Conservation (phyloP, 23 red algal species). For the Gracilaria domingensis region DNA sequence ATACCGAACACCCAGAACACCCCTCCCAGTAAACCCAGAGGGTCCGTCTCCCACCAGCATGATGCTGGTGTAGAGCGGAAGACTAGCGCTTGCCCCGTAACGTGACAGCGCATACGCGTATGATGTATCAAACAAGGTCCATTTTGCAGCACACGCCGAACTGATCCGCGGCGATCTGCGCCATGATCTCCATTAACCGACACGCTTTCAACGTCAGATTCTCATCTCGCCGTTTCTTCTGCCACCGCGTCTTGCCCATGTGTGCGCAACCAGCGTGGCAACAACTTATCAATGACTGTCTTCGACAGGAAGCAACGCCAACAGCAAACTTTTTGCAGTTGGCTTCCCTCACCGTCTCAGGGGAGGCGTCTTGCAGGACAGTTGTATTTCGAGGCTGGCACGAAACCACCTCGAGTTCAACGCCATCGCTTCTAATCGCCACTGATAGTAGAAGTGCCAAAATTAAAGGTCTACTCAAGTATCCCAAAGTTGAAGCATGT, state of each 20-base stretch:
- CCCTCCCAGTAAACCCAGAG: too few relatives aligned
- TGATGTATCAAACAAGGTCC: not conserved
- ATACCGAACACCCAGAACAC: too few relatives aligned
- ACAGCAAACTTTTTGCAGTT: conserved; percentile 25
- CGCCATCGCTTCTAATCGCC: not conserved
- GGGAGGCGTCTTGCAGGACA: conserved; percentile 8
- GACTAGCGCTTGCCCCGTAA: too few relatives aligned
- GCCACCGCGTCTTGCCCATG: not conserved
- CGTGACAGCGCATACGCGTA: not conserved
- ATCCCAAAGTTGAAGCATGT: conserved; percentile 37
- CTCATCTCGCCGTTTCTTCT: not conserved
- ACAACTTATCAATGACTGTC: conserved; percentile 10
- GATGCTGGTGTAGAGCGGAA: too few relatives aligned
- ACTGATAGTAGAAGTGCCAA: conserved; percentile 40
- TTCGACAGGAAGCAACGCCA: conserved; percentile 1
- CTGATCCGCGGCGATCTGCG: not conserved
- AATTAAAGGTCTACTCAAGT: conserved; percentile 14
- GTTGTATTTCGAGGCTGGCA: conserved; percentile 63
- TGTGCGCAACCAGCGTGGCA: conserved; percentile 24
- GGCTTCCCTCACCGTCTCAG: conserved; percentile 26
- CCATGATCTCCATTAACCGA: too few relatives aligned
- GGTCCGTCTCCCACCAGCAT: too few relatives aligned
- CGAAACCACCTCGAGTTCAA: not conserved
- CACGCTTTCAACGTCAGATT: too few relatives aligned
- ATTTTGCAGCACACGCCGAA: not conserved